Percentiles rank a stretch among this genome's conserved stretches.
Conservation (phyloP, 306 rosid genomes). For the Corylus americana region DNA sequence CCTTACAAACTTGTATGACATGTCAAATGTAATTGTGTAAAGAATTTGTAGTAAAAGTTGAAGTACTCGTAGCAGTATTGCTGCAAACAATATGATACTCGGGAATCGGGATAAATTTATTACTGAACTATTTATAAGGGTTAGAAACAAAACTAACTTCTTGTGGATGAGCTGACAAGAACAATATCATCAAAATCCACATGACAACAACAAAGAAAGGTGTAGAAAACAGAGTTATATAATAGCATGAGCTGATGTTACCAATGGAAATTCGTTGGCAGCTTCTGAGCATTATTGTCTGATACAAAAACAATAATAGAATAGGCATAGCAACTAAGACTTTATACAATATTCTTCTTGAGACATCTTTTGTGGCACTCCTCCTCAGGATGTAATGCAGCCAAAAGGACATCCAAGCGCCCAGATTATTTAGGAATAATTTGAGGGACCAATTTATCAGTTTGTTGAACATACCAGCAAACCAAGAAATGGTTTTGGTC, state of each 20-base stretch:
- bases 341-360: constrained; percentile 8
- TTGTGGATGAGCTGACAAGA: constrained; percentile 3
- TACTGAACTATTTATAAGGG: not conserved
- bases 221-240: constrained; percentile 13
- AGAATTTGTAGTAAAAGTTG: no score
- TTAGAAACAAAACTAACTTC: not conserved
- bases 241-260: constrained; percentile 3
- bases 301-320: constrained; percentile 20
- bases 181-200: constrained; percentile 18
- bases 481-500: constrained; percentile 1
- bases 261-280: constrained; percentile 16
- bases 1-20: no score
- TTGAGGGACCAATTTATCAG: not conserved
- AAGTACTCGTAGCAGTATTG: no score
- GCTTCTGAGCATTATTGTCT: constrained; percentile 19
- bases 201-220: constrained; percentile 22
- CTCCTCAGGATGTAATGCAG: not conserved
- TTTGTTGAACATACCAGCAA: constrained; percentile 23
- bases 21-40: no score
- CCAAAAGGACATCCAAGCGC: not conserved
- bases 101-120: not conserved
- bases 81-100: not conserved
- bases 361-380: not conserved
- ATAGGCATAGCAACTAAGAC: constrained; percentile 7
- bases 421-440: not conserved